These are phyloP conservation scores for Chlorociboria aeruginascens DNA, from an alignment of 495 filamentous ascomycete species.

Conservation along the genomic window DNA sequence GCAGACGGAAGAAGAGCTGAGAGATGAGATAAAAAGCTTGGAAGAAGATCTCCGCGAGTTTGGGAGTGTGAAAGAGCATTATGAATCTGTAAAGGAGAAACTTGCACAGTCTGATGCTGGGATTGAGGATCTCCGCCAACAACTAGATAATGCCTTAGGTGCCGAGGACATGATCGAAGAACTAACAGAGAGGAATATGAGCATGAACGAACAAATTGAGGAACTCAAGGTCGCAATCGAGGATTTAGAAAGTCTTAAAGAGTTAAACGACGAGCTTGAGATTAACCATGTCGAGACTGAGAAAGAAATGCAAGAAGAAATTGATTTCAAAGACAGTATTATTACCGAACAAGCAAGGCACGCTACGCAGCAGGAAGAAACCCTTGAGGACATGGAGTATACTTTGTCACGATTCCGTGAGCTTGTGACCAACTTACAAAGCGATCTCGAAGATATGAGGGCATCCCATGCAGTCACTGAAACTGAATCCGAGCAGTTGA, in stretches of 20 bases:
- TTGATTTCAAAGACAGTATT: slow-evolving; percentile 68
- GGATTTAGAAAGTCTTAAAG: slow-evolving; percentile 76
- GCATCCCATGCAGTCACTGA: slow-evolving; percentile 87
- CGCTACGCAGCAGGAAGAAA: slow-evolving; percentile 53
- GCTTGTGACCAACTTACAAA: slow-evolving; percentile 74
- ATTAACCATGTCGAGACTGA: slow-evolving; percentile 85
- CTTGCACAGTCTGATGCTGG: slow-evolving; percentile 60
- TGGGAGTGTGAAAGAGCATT: slow-evolving; percentile 55
- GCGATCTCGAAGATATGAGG: slow-evolving; percentile 80
- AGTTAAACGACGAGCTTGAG: slow-evolving; percentile 89
- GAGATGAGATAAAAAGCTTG: slow-evolving; percentile 62
- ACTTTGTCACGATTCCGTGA: slow-evolving; percentile 79
- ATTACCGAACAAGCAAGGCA: slow-evolving; percentile 65
- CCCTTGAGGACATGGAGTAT: slow-evolving; percentile 79
- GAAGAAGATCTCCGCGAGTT: slow-evolving; percentile 70
- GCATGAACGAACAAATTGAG: slow-evolving; percentile 68
- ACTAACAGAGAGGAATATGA: slow-evolving; percentile 73
- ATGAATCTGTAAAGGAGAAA: slow-evolving; percentile 56
- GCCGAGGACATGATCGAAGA: slow-evolving; percentile 92
- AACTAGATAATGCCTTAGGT: slow-evolving; percentile 76
- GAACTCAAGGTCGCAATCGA: slow-evolving; percentile 70
- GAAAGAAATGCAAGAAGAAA: slow-evolving; percentile 87
- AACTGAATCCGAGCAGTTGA: slow-evolving; percentile 78
- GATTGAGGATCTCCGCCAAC: slow-evolving; percentile 78
- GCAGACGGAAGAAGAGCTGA: slow-evolving; percentile 71